phyloP scores from a whole-genome alignment of 345 rosid genomes.

The Chamaenerion angustifolium region DNA sequence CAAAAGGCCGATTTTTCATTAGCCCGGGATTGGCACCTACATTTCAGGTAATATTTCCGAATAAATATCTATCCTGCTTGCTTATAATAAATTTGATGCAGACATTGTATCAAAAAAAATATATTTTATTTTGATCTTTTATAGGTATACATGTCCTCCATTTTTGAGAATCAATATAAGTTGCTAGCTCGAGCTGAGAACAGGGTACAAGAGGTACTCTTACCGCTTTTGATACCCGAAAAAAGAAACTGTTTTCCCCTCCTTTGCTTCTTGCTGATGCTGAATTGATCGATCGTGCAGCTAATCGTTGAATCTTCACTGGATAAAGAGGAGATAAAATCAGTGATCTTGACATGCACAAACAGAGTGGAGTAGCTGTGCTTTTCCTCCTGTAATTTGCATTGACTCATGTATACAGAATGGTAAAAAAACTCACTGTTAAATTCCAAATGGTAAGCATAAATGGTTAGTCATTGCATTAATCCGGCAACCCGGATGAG shows the following conservation, averaged over 20 bases:
- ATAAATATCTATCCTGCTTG: no score
- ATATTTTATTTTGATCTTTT: conserved; percentile 5
- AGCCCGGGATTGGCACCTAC: conserved; percentile 96
- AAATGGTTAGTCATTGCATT: no score
- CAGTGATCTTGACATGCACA: conserved; percentile 62
- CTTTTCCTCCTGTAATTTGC: not conserved
- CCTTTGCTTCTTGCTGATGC: no score
- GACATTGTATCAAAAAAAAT: no score
- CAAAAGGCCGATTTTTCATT: conserved; percentile 78
- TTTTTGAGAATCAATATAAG: conserved; percentile 75
- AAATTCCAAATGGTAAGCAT: no score
- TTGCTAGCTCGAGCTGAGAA: conserved; percentile 86
- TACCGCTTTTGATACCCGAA: not conserved
- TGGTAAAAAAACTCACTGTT: no score
- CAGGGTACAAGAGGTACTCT: conserved; percentile 89
- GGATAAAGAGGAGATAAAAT: conserved; percentile 75
- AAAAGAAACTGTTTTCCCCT: no score
- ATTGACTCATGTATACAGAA: no score
- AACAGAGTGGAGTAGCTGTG: conserved; percentile 44
- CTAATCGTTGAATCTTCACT: conserved; percentile 61
- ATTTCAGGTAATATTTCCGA: conserved; percentile 46
- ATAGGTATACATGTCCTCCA: conserved; percentile 93
- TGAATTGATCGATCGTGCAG: conserved; percentile 13
- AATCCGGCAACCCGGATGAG: no score
- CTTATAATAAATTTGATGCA: no score